Evolutionary conservation across 371 early-diverging fungal species (phyloP), one percentile per base, ranked within the genome.

Genomic region (Mucor plumbeus): DNA sequence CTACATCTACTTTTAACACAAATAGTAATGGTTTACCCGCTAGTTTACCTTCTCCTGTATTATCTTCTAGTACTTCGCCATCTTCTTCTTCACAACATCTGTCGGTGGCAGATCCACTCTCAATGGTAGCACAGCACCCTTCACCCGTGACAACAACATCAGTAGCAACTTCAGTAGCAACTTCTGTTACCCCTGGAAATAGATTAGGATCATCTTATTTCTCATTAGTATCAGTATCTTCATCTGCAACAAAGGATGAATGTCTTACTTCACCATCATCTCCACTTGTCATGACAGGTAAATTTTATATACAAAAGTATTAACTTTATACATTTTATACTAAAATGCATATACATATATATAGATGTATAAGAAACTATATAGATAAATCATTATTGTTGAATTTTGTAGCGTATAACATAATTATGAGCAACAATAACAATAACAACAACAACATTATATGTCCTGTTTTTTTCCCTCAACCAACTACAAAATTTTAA

Each of bases 161-260:
- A 31, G 53, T 53, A 53, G 31, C 53, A 53, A 53, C 53, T 31
- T 53, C 53, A 31, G 53, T 53, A 53, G 53, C 53, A 53, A 56
- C 40, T 17, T 17, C 26, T 14, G 39, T 31, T 43, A 53, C 69
- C 69, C 64, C 69, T 64, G 64, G 60, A 54, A 69, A 59, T 50
- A 59, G 59, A 59, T 35, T 58, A 57, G 44, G 59, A 63, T 59
- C 69, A 54, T 53, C 69, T 59, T 69, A 59, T 69, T 36, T 17
- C 60, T 59, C 33, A 40, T 39, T 41, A 17, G 48, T 35, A 21
- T 50, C 59, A 15, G 57, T 59, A 59, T 38, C 48, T 50, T 26
- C 39, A 17, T 26, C 50, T 21, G 41, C 53, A 31, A 13, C 21
- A 10, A 53, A 53, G 41, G 67, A 67, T 13, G 61, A 59, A 17